Evolutionary conservation across 208 protist species (phyloP).

Genomic region (Angomonas deanei): DNA sequence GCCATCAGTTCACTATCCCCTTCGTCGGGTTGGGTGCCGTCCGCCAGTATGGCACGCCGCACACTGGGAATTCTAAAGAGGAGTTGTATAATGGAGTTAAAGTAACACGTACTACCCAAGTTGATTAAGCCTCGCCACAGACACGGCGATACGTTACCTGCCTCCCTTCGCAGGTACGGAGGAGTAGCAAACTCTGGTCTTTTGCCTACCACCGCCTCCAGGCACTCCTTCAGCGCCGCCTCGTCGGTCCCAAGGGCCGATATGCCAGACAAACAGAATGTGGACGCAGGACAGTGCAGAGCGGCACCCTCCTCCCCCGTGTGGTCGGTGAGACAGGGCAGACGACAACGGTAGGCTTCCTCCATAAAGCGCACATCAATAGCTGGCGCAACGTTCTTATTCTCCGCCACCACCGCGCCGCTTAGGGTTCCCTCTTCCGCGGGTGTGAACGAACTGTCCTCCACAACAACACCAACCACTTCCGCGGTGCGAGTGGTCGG

Average conservation of each 20-base stretch:
- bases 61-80: slow-evolving; percentile 62
- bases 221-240: slow-evolving; percentile 25
- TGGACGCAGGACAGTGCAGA: slow-evolving; percentile 45
- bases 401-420: background rate
- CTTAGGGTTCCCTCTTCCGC: background rate
- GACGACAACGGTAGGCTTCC: slow-evolving; percentile 39
- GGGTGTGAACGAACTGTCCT: too few species aligned
- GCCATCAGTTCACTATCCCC: slow-evolving; percentile 8
- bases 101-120: slow-evolving; percentile 88
- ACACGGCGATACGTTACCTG: slow-evolving; percentile 20
- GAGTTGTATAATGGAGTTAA: slow-evolving; percentile 79
- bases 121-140: slow-evolving; percentile 73
- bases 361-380: slow-evolving; percentile 8
- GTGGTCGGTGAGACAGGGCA: slow-evolving; percentile 32
- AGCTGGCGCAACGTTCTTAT: background rate
- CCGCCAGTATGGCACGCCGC: slow-evolving; percentile 48
- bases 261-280: slow-evolving; percentile 47
- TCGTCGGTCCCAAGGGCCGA: slow-evolving; percentile 25
- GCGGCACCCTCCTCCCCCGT: slow-evolving; percentile 9
- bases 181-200: background rate
- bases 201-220: slow-evolving; percentile 24
- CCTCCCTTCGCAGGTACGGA: too few species aligned
- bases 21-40: background rate
- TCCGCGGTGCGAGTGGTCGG: background rate
- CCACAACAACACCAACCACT: background rate